Evolutionary conservation across 2,329 filamentous ascomycete species (phyloP).

Genomic region (Diaporthe sp.): DNA sequence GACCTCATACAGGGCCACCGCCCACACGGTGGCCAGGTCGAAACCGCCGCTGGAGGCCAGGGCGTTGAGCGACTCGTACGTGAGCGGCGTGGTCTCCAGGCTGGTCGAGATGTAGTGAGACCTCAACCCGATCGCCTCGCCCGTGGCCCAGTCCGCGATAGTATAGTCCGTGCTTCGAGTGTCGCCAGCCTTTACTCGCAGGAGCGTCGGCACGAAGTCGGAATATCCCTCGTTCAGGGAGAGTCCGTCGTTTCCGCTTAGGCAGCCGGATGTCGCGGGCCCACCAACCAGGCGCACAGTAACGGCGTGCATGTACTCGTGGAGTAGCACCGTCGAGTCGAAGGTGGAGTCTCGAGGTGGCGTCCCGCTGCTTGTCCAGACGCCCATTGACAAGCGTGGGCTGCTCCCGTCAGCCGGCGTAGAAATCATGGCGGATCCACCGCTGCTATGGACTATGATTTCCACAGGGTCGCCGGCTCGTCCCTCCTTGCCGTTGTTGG

Average conservation of each 20-base stretch:
- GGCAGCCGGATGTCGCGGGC: neutral
- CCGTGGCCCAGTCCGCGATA: neutral
- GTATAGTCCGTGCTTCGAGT: neutral
- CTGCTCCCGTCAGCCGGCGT: neutral
- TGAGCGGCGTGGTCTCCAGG: neutral
- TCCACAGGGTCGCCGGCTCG: neutral
- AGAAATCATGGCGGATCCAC: neutral
- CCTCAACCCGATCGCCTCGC: neutral
- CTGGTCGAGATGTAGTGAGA: slow-evolving; percentile 8
- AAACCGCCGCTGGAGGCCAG: neutral
- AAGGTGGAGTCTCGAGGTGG: neutral
- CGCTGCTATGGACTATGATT: neutral
- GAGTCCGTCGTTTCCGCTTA: neutral
- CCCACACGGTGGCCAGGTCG: slow-evolving; percentile 8
- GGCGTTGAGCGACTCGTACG: neutral
- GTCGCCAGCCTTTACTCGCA: neutral
- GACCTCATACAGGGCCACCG: neutral
- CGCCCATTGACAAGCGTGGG: neutral
- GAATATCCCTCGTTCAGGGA: neutral
- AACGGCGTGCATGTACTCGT: slow-evolving; percentile 4
- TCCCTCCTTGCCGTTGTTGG: neutral
- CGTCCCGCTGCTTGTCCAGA: neutral
- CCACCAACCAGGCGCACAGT: neutral
- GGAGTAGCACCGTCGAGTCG: neutral
- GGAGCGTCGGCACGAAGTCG: neutral